These are phyloP conservation scores for Funneliformis geosporum DNA, from an alignment of 192 early-diverging fungal genomes.

Conservation along the genomic window DNA sequence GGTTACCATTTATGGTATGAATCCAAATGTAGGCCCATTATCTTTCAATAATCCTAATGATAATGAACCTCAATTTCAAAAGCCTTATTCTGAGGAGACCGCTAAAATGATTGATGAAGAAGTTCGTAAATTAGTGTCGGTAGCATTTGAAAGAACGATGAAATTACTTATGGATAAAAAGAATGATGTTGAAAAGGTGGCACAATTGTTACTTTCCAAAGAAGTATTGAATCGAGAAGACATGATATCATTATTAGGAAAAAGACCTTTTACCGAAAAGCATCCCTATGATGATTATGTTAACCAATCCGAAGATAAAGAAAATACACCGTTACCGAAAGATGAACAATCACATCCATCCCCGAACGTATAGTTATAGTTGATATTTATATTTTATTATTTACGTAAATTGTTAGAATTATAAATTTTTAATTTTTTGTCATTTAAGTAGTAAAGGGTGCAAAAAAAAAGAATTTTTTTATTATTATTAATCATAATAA, in stretches of 20 bases:
- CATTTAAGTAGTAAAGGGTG: too few relatives aligned
- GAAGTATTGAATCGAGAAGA: conserved; percentile 97
- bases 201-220: conserved; percentile 88
- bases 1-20: conserved; percentile 96
- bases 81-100: conserved; percentile 96
- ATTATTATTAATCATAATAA: too few relatives aligned
- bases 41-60: conserved; percentile 74
- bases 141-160: conserved; percentile 82
- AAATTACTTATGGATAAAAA: conserved; percentile 84
- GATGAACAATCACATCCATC: neutral
- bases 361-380: neutral
- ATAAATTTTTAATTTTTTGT: too few relatives aligned
- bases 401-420: too few relatives aligned
- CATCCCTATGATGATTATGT: conserved; percentile 67
- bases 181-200: conserved; percentile 89
- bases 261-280: conserved; percentile 77
- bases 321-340: neutral
- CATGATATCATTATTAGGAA: conserved; percentile 88
- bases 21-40: conserved; percentile 80
- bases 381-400: too few relatives aligned
- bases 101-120: conserved; percentile 93
- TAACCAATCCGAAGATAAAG: neutral
- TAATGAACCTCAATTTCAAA: conserved; percentile 78
- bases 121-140: conserved; percentile 78
- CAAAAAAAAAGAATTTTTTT: too few relatives aligned